Evolutionary conservation across 129 eudicot species (phyloP), one percentile per base, ranked within the genome.

Genomic region (Ambrosia trifida): DNA sequence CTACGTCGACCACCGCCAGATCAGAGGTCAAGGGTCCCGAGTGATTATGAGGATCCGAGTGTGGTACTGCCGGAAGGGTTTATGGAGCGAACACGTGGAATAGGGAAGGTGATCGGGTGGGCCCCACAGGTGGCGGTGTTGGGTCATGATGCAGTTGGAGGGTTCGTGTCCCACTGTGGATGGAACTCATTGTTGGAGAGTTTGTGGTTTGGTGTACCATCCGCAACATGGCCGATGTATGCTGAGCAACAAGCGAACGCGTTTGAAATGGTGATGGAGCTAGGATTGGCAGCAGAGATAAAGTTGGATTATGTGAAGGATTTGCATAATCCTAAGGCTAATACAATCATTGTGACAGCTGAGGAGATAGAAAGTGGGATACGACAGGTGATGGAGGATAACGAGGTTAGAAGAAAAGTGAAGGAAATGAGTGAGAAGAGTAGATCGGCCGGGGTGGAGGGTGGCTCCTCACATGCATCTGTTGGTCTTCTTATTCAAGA

Each of bases 201-300:
- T 31, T 66, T 77, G 20, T 77, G 76, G 81, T 70, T 56, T 5
- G 85, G 85, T 3, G 74, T 70, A 32, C 78, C 81, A 5, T 24
- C 35, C 18, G 85, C 56, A 5, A 12, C 81, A 3, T 81, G 81
- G 85, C 85, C 81, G 3, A 40, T 81, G 24, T 81, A 69, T 8
- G 85, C 81, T 0, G 85, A 81, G 64, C 85, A 81, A 19, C 81
- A 81, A 20, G 11, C 70, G 19, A 81, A 76, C 40, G 85, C 73
- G 4, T 81, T 81, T 64, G 50, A 75, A 19, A 49, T 81, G 71
- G 85, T 81, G 73, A 58, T 18, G 49, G 81, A 80, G 50, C 31
- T 75, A n/a, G 84, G 76, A 59, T 24, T 80, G 54, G 77, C 73
- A 4, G 78, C 76, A 45, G 78, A 81, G 61, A 32, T 77, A 13